Evolutionary conservation across 1,139 yeast species (phyloP).

Genomic region (Torulaspora globosa): DNA sequence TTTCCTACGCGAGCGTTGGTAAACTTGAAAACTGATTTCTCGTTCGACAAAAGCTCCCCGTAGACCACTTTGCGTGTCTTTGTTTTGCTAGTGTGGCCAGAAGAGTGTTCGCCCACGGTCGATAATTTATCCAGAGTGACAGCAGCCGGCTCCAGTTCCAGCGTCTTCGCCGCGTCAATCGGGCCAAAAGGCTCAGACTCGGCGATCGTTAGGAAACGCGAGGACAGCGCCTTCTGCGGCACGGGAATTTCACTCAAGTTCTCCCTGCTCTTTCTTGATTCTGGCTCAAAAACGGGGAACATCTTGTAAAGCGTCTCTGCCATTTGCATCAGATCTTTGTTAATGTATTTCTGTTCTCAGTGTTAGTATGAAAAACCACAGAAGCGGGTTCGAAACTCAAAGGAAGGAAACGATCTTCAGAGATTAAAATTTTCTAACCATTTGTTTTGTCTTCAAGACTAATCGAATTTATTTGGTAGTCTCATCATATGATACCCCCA

Average conservation of each 20-base stretch:
- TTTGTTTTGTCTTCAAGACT: conserved; percentile 70
- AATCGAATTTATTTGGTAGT: conserved; percentile 49
- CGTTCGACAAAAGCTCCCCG: conserved; percentile 44
- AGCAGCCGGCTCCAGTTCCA: conserved; percentile 81
- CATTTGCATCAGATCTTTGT: conserved; percentile 53
- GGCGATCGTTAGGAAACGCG: conserved; percentile 82
- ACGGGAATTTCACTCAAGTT: conserved; percentile 91
- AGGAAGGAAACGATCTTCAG: conserved; percentile 18
- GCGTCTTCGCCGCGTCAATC: conserved; percentile 85
- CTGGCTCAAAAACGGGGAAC: conserved; percentile 67
- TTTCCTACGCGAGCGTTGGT: conserved; percentile 73
- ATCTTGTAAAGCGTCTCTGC: conserved; percentile 63
- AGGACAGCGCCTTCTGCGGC: conserved; percentile 76
- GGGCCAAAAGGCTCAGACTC: conserved; percentile 98
- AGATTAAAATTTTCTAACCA: conserved; percentile 48
- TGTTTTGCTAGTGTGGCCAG: conserved; percentile 29
- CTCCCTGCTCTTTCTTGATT: conserved; percentile 45
- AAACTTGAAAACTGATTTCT: conserved; percentile 66
- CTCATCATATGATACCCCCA: conserved; percentile 43
- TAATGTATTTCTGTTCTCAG: conserved; percentile 41
- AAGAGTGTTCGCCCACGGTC: conserved; percentile 49
- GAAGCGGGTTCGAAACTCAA: background rate
- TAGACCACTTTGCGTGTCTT: conserved; percentile 28
- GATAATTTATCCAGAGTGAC: conserved; percentile 66
- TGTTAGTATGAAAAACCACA: conserved; percentile 4